A percentile compares a stretch with the other conserved stretches of the same genome.
These are phyloP conservation scores for Pichia sp. DNA, from an alignment of 1,139 yeast genomes.

Conservation along the genomic window DNA sequence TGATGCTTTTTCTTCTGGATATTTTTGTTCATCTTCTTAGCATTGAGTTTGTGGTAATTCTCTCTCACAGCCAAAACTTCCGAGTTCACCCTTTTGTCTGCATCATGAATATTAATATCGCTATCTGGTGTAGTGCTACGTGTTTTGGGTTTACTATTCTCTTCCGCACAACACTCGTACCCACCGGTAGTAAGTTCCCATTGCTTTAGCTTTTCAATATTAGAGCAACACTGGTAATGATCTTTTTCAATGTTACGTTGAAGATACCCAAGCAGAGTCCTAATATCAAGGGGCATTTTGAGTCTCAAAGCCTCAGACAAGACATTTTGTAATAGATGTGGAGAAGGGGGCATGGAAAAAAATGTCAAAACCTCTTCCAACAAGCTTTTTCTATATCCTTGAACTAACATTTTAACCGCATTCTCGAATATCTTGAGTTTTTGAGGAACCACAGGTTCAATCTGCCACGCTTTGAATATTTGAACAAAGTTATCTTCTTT, in stretches of 20 bases:
- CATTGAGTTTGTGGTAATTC: no score
- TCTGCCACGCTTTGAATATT: constrained; percentile 16
- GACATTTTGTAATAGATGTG: not conserved
- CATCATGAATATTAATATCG: no score
- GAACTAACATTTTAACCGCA: constrained; percentile 14
- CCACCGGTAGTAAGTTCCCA: not conserved
- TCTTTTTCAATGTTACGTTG: not conserved
- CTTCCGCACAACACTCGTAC: no score
- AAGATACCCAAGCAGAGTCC: not conserved
- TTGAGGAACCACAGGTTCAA: constrained; percentile 17
- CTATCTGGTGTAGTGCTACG: no score
- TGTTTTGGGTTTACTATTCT: no score
- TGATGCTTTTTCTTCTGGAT: no score
- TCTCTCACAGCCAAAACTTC: no score
- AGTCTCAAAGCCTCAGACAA: not conserved
- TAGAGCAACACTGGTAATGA: not conserved
- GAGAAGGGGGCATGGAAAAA: constrained; percentile 16
- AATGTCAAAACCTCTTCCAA: constrained; percentile 20
- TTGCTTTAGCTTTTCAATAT: not conserved
- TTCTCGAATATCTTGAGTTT: constrained; percentile 17
- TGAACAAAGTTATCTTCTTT: constrained; percentile 12
- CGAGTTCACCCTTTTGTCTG: no score
- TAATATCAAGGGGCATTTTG: not conserved
- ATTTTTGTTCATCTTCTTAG: no score
- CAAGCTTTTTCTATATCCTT: constrained; percentile 17